phyloP scores from a whole-genome alignment of 352 stramenopile species.

The Paralagenidium karlingii region DNA sequence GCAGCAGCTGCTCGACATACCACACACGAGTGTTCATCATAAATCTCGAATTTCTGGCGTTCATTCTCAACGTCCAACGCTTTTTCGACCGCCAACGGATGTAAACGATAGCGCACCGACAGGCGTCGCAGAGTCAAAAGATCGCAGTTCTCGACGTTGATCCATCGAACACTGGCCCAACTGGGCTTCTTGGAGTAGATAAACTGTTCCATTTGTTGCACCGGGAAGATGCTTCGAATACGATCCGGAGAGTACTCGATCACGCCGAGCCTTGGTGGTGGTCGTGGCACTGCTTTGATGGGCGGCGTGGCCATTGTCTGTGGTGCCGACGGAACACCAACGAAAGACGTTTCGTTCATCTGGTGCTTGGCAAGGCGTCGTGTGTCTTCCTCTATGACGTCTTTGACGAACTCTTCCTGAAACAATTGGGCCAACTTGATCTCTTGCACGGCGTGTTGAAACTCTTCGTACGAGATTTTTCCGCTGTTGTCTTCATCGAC shows the following conservation, averaged over 20 bases:
- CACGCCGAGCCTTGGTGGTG: constrained; percentile 23
- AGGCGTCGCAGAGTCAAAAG: constrained; percentile 49
- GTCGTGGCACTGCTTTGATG: too few relatives aligned
- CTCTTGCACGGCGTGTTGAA: constrained; percentile 78
- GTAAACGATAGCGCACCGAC: constrained; percentile 71
- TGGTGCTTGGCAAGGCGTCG: constrained; percentile 5
- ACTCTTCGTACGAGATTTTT: constrained; percentile 76
- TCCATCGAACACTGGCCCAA: constrained; percentile 73
- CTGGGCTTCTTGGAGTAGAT: constrained; percentile 68
- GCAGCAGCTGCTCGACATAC: too few relatives aligned
- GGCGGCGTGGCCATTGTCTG: too few relatives aligned
- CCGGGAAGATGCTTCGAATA: constrained; percentile 65
- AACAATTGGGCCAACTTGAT: constrained; percentile 84
- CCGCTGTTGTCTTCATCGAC: constrained; percentile 74
- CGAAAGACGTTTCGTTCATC: too few relatives aligned
- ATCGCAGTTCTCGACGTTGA: constrained; percentile 61
- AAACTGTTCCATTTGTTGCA: constrained; percentile 60
- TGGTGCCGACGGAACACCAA: too few relatives aligned
- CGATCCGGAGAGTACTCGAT: constrained; percentile 72
- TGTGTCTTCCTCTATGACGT: constrained; percentile 14
- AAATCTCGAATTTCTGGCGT: constrained; percentile 77
- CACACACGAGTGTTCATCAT: constrained; percentile 79
- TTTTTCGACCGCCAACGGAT: constrained; percentile 78
- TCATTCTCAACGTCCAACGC: constrained; percentile 63
- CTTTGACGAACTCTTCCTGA: constrained; percentile 36